phyloP scores from a whole-genome alignment of 768 basidiomycete genomes.

The Erythrobasidium yunnanense region DNA sequence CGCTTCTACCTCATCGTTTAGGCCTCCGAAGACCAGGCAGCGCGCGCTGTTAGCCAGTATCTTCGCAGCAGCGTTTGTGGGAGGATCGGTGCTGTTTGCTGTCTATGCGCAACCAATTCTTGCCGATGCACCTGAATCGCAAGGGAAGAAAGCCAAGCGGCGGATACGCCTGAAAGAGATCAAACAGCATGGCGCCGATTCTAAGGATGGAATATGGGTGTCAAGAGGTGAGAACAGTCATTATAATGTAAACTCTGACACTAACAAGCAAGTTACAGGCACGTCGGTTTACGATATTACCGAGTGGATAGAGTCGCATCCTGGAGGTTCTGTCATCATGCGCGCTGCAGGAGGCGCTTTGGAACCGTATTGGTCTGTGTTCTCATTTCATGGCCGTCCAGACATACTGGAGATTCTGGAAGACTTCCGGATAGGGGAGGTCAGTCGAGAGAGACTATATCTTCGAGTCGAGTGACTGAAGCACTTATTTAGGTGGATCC shows the following conservation, averaged over 20 bases:
- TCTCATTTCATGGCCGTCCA: background rate
- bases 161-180: constrained; percentile 9
- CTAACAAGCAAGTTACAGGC: background rate
- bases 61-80: background rate
- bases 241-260: background rate
- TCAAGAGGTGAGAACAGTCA: background rate
- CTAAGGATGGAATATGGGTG: constrained; percentile 11
- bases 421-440: constrained; percentile 19
- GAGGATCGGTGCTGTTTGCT: background rate
- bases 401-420: constrained; percentile 19
- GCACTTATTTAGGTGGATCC: constrained; percentile 3
- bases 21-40: background rate
- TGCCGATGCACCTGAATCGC: background rate
- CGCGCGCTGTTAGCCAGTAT: background rate
- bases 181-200: constrained; percentile 18
- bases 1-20: background rate
- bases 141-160: background rate
- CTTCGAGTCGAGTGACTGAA: no score
- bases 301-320: constrained; percentile 13
- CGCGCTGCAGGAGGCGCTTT: constrained; percentile 19
- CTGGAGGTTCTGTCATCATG: constrained; percentile 16
- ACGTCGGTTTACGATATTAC: constrained; percentile 23
- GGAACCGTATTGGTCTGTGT: constrained; percentile 24
- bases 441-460: background rate
- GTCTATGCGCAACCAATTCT: background rate